Evolutionary conservation across 352 stramenopile genomes (phyloP).

Genomic region (Globisporangium recalcitrans): DNA sequence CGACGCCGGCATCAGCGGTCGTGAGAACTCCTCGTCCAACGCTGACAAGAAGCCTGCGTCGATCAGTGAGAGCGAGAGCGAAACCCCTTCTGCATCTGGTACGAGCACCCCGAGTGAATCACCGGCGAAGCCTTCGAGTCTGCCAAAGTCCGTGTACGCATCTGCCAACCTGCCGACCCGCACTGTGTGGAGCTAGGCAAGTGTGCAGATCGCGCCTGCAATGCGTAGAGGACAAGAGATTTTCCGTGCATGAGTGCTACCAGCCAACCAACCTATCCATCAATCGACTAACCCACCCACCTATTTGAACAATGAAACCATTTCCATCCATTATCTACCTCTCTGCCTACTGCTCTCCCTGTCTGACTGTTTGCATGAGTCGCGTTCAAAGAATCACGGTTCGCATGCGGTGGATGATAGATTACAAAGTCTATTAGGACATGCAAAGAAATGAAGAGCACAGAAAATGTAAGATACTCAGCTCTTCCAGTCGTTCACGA

Average conservation of each 20-base stretch:
- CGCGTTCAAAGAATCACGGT: neutral
- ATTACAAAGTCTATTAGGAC: neutral
- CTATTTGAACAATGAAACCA: conserved; percentile 5
- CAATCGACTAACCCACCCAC: conserved; percentile 1
- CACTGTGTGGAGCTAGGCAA: conserved; percentile 47
- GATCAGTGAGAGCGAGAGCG: neutral
- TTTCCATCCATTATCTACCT: neutral
- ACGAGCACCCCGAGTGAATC: neutral
- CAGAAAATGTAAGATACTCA: neutral
- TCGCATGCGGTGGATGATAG: neutral
- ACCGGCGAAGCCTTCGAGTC: conserved; percentile 10
- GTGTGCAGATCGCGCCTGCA: neutral
- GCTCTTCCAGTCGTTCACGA: conserved; percentile 21
- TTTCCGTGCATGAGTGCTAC: neutral
- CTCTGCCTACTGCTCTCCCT: neutral
- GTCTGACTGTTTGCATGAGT: neutral
- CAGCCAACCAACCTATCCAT: neutral
- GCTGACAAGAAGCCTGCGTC: neutral
- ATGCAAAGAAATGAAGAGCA: neutral
- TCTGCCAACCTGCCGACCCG: conserved; percentile 37
- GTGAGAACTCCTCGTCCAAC: conserved; percentile 4
- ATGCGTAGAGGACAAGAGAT: neutral
- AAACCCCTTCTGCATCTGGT: neutral
- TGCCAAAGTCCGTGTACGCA: conserved; percentile 21
- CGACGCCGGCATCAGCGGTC: conserved; percentile 40